These are phyloP conservation scores for Tricholoma hemisulphureum DNA, from an alignment of 768 basidiomycete species.

Conservation along the genomic window DNA sequence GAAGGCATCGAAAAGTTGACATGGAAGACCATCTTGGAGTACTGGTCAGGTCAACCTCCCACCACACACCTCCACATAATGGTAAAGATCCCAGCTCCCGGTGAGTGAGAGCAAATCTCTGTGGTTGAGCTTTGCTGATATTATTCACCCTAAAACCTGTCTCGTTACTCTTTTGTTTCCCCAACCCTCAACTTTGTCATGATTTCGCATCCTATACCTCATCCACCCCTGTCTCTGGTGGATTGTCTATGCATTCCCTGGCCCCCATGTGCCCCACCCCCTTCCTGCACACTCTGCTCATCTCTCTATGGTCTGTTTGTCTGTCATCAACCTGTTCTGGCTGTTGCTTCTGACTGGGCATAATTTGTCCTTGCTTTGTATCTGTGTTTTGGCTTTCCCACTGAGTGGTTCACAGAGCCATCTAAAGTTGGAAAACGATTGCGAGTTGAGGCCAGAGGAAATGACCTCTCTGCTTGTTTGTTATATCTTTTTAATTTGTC, in stretches of 20 bases:
- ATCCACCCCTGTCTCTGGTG: too few species aligned
- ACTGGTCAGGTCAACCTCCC: background rate
- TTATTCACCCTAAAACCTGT: background rate
- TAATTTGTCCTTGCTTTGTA: background rate
- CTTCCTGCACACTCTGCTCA: background rate
- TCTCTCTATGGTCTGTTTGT: background rate
- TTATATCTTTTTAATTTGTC: background rate
- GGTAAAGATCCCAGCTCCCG: background rate
- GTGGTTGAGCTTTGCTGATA: background rate
- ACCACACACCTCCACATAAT: background rate
- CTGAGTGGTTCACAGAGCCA: background rate
- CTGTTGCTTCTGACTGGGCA: background rate
- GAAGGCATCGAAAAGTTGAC: background rate
- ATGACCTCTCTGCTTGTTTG: background rate
- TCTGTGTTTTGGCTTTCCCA: background rate
- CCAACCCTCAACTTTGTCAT: too few species aligned
- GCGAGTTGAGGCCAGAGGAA: background rate
- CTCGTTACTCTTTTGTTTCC: too few species aligned
- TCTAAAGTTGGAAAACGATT: background rate
- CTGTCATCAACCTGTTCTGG: background rate
- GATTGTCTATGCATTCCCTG: too few species aligned
- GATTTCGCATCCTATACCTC: too few species aligned
- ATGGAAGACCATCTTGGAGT: background rate
- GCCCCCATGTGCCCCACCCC: background rate
- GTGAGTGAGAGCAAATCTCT: background rate